Evolutionary conservation across 495 filamentous ascomycete genomes (phyloP), one percentile per base, ranked within the genome.

Genomic region (Massariosphaeria phaeospora): DNA sequence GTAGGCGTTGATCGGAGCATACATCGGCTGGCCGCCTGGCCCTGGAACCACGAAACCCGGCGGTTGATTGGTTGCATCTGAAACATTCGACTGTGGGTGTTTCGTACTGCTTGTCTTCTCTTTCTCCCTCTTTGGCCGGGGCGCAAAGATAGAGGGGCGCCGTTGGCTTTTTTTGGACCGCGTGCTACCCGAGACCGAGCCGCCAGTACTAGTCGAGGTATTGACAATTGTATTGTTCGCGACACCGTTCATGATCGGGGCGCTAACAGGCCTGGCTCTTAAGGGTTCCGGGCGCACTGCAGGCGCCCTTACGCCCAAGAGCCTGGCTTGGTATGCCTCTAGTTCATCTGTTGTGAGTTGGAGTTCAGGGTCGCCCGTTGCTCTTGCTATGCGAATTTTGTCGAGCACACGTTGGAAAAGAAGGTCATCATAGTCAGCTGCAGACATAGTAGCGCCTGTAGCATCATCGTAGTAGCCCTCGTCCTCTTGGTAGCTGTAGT

Each of bases 41-140:
- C 69, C 67, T 1, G 66, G 60, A 10, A 69, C 55, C 33, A 70
- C 40, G 58, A 68, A 61, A 25, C 69, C 69, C 15, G 67, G 62
- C 13, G 27, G 24, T 47, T 48, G 42, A 33, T 29, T 47, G 25
- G 30, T 30, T 9, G 50, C 39, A 17, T 46, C 39, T 1, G 57
- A 55, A 25, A 45, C 43, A 24, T 46, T 48, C 20, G 61, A 63
- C 2, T 38, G 34, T 5, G 55, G 27, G 25, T 55, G 61, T 38
- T 58, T 63, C 40, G 51, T 39, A 25, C 43, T 42, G 25, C 40
- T 58, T 4, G 25, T 3, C 17, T 53, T 53, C 12, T 60, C 42
- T 46, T 61, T 51, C 15, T 52, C 38, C 40, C 56, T 55, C 33
- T 47, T 55, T 6, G 46, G 46, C 34, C 50, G 50, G 10, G 26